Percentiles rank a stretch among this genome's conserved stretches.
These are phyloP conservation scores for Withania somnifera DNA, from an alignment of 305 asterid species.

Conservation along the genomic window DNA sequence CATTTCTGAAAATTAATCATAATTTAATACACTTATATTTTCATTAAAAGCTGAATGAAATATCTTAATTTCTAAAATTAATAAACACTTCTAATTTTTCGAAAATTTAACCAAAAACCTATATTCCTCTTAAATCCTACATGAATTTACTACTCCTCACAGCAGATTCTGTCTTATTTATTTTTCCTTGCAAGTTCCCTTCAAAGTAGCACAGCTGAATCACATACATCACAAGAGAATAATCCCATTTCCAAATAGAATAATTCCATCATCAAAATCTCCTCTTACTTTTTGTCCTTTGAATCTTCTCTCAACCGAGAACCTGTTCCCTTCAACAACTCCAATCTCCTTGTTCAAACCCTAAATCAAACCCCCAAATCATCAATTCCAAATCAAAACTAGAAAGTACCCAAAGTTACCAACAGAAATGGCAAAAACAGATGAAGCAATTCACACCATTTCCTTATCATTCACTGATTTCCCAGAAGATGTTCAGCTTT, in stretches of 20 bases:
- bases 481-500: conserved; percentile 90
- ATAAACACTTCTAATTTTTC: no score
- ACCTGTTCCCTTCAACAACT: not conserved
- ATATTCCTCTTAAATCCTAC: no score
- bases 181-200: no score
- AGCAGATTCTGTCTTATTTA: no score
- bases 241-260: not conserved
- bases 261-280: conserved; percentile 1
- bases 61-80: no score
- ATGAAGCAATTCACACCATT: not conserved
- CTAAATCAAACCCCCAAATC: not conserved
- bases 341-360: not conserved
- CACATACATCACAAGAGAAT: not conserved
- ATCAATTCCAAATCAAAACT: not conserved
- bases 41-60: no score
- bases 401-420: no score
- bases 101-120: no score
- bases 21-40: no score
- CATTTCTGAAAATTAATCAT: no score
- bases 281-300: not conserved
- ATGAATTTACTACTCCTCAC: no score
- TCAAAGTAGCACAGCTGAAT: no score
- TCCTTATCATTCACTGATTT: conserved; percentile 53
- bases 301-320: not conserved
- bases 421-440: not conserved